Evolutionary conservation across 1,284 basidiomycete species (phyloP).

Genomic region (Apiotrichum porosum): DNA sequence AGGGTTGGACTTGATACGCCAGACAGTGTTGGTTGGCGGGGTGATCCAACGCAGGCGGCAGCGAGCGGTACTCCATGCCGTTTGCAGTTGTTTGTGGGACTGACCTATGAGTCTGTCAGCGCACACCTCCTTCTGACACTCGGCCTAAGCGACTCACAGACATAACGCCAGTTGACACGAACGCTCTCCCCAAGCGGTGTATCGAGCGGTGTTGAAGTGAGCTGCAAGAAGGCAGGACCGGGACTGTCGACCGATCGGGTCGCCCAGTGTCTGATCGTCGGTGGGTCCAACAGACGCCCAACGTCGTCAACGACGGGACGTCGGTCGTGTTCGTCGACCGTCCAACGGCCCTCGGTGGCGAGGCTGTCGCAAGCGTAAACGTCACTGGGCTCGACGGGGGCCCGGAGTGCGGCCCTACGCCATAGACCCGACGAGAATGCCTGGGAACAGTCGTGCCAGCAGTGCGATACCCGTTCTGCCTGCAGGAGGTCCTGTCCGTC

Average conservation of each 20-base stretch:
- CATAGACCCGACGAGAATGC: slow-evolving; percentile 24
- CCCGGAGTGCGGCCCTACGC: slow-evolving; percentile 11
- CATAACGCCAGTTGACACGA: slow-evolving; percentile 18
- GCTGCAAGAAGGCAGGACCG: too few species aligned
- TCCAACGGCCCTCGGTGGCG: slow-evolving; percentile 5
- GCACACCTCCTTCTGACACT: neutral
- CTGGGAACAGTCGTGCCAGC: slow-evolving; percentile 22
- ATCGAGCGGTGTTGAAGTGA: neutral
- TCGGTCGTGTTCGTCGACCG: slow-evolving; percentile 3
- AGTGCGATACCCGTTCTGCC: slow-evolving; percentile 18
- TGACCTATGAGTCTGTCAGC: slow-evolving; percentile 13
- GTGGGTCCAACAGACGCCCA: slow-evolving; percentile 1
- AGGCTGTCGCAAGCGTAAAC: slow-evolving; percentile 9
- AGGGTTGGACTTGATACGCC: slow-evolving; percentile 39
- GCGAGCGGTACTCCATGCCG: slow-evolving; percentile 29
- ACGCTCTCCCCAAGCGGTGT: neutral
- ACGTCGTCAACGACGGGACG: slow-evolving; percentile 5
- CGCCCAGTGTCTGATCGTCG: neutral
- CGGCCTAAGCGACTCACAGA: slow-evolving; percentile 7
- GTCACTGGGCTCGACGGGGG: slow-evolving; percentile 20
- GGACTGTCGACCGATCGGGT: neutral
- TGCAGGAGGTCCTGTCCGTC: slow-evolving; percentile 20
- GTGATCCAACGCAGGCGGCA: slow-evolving; percentile 29
- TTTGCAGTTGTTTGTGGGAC: slow-evolving; percentile 13
- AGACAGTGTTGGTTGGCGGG: slow-evolving; percentile 24